Evolutionary conservation across 768 basidiomycete genomes (phyloP).

Genomic region (Lactarius quietus): DNA sequence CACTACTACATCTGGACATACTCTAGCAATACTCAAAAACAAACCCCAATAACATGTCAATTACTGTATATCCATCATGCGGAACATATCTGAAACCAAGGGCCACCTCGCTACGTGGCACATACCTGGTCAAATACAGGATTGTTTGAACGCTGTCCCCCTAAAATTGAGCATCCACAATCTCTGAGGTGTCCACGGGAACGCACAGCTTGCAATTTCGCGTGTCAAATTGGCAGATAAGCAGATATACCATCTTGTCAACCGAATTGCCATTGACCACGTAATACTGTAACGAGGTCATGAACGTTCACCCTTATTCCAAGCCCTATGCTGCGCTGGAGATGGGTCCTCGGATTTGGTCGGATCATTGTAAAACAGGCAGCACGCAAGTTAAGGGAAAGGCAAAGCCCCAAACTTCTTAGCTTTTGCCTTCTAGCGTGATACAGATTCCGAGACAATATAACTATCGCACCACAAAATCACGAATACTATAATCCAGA

Average conservation of each 20-base stretch:
- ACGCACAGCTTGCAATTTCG: not conserved
- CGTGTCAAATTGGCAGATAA: not conserved
- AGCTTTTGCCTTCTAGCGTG: not conserved
- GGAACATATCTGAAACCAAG: not conserved
- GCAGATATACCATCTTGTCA: not conserved
- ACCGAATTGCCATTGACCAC: not conserved
- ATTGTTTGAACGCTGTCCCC: not conserved
- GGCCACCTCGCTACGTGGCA: conserved; percentile 3
- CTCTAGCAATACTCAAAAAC: no score
- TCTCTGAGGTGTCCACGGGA: not conserved
- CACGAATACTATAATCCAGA: no score
- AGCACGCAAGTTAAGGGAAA: not conserved
- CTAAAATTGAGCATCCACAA: not conserved
- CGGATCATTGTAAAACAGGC: not conserved
- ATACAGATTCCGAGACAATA: not conserved
- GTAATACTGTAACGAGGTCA: not conserved
- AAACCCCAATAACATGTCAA: no score
- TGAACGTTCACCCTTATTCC: not conserved
- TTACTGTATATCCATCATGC: no score
- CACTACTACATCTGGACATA: not conserved
- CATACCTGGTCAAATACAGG: not conserved
- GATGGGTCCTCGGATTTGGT: not conserved
- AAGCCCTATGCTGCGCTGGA: not conserved
- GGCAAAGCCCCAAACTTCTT: not conserved
- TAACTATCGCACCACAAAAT: not conserved